These are phyloP conservation scores for Gryganskiella cystojenkinii DNA, from an alignment of 192 early-diverging fungal genomes.

Conservation along the genomic window DNA sequence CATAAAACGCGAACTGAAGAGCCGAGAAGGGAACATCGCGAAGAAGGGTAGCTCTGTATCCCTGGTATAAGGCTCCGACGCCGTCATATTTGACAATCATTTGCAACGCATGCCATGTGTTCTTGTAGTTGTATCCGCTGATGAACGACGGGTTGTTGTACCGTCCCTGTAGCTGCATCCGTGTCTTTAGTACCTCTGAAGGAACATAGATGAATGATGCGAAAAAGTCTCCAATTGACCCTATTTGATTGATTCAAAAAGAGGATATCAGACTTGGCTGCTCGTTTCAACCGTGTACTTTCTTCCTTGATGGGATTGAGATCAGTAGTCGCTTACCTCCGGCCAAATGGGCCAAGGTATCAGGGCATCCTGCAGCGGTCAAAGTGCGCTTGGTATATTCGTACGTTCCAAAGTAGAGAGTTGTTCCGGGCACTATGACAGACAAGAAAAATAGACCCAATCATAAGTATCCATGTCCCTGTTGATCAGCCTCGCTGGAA, in stretches of 20 bases:
- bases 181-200: constrained; percentile 76
- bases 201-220: constrained; percentile 70
- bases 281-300: no score
- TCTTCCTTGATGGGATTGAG: neutral
- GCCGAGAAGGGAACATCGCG: constrained; percentile 70
- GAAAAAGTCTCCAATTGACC: constrained; percentile 64
- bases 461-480: neutral
- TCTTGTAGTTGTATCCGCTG: constrained; percentile 78
- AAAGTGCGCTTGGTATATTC: constrained; percentile 66
- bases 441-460: neutral
- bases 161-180: constrained; percentile 82
- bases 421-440: constrained; percentile 63
- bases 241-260: constrained; percentile 2
- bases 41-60: constrained; percentile 65
- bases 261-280: no score
- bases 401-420: constrained; percentile 67
- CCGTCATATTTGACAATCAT: constrained; percentile 75
- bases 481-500: neutral
- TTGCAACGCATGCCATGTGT: constrained; percentile 67
- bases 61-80: constrained; percentile 64
- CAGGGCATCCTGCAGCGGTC: constrained; percentile 58
- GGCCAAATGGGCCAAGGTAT: constrained; percentile 61
- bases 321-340: constrained; percentile 42
- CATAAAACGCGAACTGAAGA: constrained; percentile 69
- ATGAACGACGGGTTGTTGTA: constrained; percentile 76